A percentile compares a stretch with the other conserved stretches of the same genome.
phyloP scores from a whole-genome alignment of 108 stramenopile genomes.

The Chaetoceros muelleri region DNA sequence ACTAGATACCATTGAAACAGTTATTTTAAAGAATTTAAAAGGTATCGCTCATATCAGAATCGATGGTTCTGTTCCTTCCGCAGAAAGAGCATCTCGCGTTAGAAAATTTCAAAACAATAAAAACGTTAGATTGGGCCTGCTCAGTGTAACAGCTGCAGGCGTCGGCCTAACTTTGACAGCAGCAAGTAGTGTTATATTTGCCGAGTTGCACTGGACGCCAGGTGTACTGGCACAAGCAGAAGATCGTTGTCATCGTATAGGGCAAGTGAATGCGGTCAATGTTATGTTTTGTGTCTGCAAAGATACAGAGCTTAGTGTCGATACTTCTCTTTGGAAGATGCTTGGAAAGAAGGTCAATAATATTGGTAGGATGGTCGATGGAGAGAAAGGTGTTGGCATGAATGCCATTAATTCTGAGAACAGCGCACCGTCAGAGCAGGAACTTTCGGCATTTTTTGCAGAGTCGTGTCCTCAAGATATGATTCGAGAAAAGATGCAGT shows the following conservation, averaged over 20 bases:
- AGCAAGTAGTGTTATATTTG: constrained; percentile 72
- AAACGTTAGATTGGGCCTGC: constrained; percentile 54
- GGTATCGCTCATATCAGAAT: constrained; percentile 72
- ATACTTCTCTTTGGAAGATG: constrained; percentile 70
- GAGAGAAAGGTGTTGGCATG: constrained; percentile 22
- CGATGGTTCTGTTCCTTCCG: constrained; percentile 64
- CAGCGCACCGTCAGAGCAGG: constrained; percentile 11
- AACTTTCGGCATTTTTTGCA: constrained; percentile 28
- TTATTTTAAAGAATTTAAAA: constrained; percentile 38
- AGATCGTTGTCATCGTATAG: constrained; percentile 92
- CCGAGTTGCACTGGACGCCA: constrained; percentile 82
- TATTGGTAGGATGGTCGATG: constrained; percentile 65
- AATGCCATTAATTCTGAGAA: constrained; percentile 15
- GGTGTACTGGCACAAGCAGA: constrained; percentile 88
- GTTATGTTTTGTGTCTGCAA: constrained; percentile 75
- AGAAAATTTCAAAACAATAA: constrained; percentile 72
- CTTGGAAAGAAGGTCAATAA: constrained; percentile 53
- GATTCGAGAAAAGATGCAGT: constrained; percentile 1
- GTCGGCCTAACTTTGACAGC: constrained; percentile 88
- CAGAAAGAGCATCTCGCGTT: constrained; percentile 70
- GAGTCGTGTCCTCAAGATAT: not conserved
- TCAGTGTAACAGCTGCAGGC: constrained; percentile 88
- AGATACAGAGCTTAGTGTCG: constrained; percentile 42
- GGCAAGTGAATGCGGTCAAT: constrained; percentile 71
- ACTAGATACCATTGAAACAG: constrained; percentile 52